Evolutionary conservation across 2,329 filamentous ascomycete genomes (phyloP).

Genomic region (Fusarium sp.): DNA sequence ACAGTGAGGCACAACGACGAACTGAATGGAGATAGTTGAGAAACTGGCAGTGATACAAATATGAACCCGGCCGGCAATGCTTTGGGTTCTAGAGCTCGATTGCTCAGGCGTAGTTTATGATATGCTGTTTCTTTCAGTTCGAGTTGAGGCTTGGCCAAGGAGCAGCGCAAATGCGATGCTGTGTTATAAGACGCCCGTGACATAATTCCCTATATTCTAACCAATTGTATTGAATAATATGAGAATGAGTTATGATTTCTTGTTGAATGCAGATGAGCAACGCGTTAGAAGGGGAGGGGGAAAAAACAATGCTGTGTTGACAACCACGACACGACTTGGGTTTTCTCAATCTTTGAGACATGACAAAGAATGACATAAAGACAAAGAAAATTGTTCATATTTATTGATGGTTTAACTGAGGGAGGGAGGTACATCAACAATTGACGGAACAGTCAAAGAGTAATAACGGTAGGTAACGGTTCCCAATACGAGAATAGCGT

Average conservation of each 20-base stretch:
- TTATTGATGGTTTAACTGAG: not conserved
- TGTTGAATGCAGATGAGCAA: too few species aligned
- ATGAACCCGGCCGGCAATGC: not conserved
- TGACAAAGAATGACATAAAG: not conserved
- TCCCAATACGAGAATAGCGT: not conserved
- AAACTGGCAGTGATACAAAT: not conserved
- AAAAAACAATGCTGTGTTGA: not conserved
- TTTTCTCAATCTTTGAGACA: not conserved
- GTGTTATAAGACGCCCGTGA: not conserved
- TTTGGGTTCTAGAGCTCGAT: not conserved
- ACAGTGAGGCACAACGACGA: not conserved
- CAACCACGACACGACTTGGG: not conserved
- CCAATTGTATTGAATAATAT: not conserved
- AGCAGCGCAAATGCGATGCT: not conserved
- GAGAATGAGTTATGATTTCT: not conserved
- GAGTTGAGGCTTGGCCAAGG: not conserved
- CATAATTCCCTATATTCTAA: not conserved
- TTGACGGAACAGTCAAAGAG: not conserved
- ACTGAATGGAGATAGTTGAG: not conserved
- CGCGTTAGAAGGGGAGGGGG: too few species aligned
- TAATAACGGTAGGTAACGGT: not conserved
- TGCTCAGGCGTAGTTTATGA: not conserved
- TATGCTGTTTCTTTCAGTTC: not conserved
- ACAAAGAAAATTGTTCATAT: not conserved
- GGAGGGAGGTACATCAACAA: not conserved